Percentiles rank a stretch among this genome's conserved stretches.
Evolutionary conservation across 495 filamentous ascomycete species (phyloP).

Genomic region (Ramalina peruviana): DNA sequence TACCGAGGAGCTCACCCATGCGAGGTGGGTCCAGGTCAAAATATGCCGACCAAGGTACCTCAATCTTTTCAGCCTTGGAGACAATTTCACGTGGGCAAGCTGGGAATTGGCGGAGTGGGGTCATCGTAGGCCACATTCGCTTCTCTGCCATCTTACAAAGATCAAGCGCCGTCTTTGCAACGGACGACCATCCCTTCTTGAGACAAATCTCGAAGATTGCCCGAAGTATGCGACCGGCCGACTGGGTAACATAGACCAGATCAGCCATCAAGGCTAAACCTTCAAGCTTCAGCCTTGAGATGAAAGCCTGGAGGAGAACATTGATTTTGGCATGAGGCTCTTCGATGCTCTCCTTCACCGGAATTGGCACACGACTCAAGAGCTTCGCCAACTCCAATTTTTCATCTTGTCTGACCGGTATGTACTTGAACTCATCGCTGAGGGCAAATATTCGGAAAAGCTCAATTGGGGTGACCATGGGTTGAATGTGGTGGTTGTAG

Average conservation of each 20-base stretch:
- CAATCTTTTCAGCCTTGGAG: slow-evolving; percentile 83
- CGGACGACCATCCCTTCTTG: slow-evolving; percentile 91
- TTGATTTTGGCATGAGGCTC: slow-evolving; percentile 98
- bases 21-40: slow-evolving; percentile 92
- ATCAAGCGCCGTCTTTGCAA: slow-evolving; percentile 83
- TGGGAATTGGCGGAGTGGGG: slow-evolving; percentile 82
- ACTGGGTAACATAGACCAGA: slow-evolving; percentile 97
- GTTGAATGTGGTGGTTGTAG: slow-evolving; percentile 91
- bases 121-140: slow-evolving; percentile 99
- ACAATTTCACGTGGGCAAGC: slow-evolving; percentile 71
- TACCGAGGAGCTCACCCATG: slow-evolving; percentile 89
- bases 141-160: slow-evolving; percentile 99
- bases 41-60: slow-evolving; percentile 85
- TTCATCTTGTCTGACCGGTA: slow-evolving; percentile 93
- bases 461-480: slow-evolving; percentile 80
- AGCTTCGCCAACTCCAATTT: slow-evolving; percentile 92
- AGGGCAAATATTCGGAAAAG: slow-evolving; percentile 95
- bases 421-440: slow-evolving; percentile 98
- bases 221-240: slow-evolving; percentile 85
- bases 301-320: slow-evolving; percentile 93
- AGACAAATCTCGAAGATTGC: slow-evolving; percentile 94
- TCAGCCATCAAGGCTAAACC: slow-evolving; percentile 95
- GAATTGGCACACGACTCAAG: slow-evolving; percentile 77
- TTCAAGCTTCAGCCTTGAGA: slow-evolving; percentile 86
- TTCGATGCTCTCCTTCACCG: slow-evolving; percentile 94